phyloP scores from a whole-genome alignment of 78 protist genomes.

The Anaeramoeba flamelloides region DNA sequence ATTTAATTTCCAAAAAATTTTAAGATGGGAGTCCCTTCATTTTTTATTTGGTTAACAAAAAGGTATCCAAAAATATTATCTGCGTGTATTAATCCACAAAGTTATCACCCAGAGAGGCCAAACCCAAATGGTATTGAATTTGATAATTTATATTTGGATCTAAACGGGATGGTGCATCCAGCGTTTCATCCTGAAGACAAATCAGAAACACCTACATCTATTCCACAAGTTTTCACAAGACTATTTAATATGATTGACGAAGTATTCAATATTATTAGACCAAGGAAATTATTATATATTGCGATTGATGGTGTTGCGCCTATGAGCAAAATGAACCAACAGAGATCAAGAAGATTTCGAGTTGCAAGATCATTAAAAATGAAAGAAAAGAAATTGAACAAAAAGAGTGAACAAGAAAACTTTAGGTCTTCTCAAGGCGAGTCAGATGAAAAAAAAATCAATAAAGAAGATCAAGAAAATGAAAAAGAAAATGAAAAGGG shows the following conservation, averaged over 20 bases:
- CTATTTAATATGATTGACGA: constrained; percentile 78
- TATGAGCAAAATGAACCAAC: constrained; percentile 86
- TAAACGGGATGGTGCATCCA: constrained; percentile 83
- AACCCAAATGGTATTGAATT: constrained; percentile 64
- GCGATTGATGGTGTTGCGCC: constrained; percentile 85
- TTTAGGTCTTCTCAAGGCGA: no score
- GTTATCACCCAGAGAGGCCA: constrained; percentile 3
- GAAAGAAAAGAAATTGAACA: no score
- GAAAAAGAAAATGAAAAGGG: constrained; percentile 12
- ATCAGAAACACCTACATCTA: background rate
- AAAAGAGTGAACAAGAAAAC: no score
- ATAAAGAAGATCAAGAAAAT: no score
- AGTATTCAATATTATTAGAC: constrained; percentile 75
- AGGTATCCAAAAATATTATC: background rate
- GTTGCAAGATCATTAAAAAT: no score
- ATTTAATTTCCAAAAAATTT: no score
- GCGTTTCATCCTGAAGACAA: constrained; percentile 68
- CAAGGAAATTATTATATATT: constrained; percentile 84
- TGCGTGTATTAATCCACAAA: no score
- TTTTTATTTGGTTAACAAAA: background rate
- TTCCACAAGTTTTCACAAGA: constrained; percentile 44
- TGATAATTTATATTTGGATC: constrained; percentile 95
- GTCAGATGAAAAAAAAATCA: no score
- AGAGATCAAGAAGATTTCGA: constrained; percentile 78
- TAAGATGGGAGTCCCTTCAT: background rate